These are phyloP conservation scores for Cyclotella sp. DNA, from an alignment of 108 stramenopile species.

Conservation along the genomic window DNA sequence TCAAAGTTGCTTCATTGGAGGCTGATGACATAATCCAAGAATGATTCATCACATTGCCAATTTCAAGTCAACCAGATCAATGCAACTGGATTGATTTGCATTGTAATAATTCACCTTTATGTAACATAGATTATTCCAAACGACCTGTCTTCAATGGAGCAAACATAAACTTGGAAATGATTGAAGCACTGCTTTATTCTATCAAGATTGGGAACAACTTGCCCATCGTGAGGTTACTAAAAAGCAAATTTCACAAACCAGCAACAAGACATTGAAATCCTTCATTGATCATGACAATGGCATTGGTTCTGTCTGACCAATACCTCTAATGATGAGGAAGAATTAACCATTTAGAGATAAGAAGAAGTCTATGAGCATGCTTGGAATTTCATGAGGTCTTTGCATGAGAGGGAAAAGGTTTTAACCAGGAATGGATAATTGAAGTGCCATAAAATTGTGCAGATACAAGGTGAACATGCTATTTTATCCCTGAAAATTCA, in stretches of 20 bases:
- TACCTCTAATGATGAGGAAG: not conserved
- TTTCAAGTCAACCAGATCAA: too few species aligned
- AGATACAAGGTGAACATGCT: slow-evolving; percentile 11
- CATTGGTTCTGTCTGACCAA: too few species aligned
- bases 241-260: not conserved
- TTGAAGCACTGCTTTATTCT: slow-evolving; percentile 14
- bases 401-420: not conserved
- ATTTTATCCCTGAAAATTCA: not conserved
- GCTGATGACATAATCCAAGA: not conserved
- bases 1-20: not conserved
- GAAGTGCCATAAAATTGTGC: slow-evolving; percentile 14
- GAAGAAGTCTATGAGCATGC: slow-evolving; percentile 5
- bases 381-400: not conserved
- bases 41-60: not conserved
- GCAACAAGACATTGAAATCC: not conserved
- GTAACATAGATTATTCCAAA: not conserved
- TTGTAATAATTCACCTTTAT: not conserved
- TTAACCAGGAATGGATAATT: not conserved
- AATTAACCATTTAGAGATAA: not conserved
- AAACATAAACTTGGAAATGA: not conserved
- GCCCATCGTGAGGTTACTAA: slow-evolving; percentile 1
- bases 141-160: not conserved
- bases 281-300: not conserved
- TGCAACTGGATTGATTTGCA: not conserved
- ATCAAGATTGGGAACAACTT: slow-evolving; percentile 17